Percentiles rank a stretch among this genome's conserved stretches.
Evolutionary conservation across 495 filamentous ascomycete genomes (phyloP).

Genomic region (Xeromyces bisporus): DNA sequence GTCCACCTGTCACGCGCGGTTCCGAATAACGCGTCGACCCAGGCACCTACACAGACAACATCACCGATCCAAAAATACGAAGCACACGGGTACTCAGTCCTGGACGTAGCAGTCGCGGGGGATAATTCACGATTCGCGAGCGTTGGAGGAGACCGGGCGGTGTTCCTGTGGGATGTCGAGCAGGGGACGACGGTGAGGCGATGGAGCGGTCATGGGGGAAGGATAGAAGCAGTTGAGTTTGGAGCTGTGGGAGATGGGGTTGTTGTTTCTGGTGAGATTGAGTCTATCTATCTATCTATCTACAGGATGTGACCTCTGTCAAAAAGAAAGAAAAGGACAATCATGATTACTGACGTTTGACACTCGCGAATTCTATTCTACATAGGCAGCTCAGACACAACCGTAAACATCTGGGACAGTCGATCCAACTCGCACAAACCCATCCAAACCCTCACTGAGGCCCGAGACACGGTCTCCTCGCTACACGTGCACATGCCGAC

Average conservation of each 20-base stretch:
- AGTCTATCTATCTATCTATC: not conserved
- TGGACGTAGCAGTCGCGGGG: slow-evolving; percentile 53
- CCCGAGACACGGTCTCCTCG: slow-evolving; percentile 54
- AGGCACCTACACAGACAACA: slow-evolving; percentile 19
- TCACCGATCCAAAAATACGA: slow-evolving; percentile 68
- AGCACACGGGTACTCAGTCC: slow-evolving; percentile 80
- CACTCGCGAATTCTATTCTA: not conserved
- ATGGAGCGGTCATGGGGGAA: slow-evolving; percentile 53
- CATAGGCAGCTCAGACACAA: slow-evolving; percentile 60
- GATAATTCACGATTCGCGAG: slow-evolving; percentile 71
- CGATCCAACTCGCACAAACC: slow-evolving; percentile 45
- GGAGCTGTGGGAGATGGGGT: slow-evolving; percentile 52
- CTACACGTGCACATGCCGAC: slow-evolving; percentile 33
- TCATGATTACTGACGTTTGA: not conserved
- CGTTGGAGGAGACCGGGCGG: slow-evolving; percentile 71
- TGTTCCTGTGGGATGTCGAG: slow-evolving; percentile 88
- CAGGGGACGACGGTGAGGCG: slow-evolving; percentile 56
- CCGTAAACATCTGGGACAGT: slow-evolving; percentile 73
- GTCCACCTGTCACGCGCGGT: slow-evolving; percentile 65
- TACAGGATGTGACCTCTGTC: not conserved
- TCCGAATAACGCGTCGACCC: slow-evolving; percentile 21
- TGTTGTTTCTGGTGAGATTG: slow-evolving; percentile 42
- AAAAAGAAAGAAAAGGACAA: not conserved
- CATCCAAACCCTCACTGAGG: slow-evolving; percentile 63
- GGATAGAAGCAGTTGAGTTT: slow-evolving; percentile 65